Base-by-base conservation (phyloP, 148 eudicot genomes). In the Chenopodium suecicum region DNA sequence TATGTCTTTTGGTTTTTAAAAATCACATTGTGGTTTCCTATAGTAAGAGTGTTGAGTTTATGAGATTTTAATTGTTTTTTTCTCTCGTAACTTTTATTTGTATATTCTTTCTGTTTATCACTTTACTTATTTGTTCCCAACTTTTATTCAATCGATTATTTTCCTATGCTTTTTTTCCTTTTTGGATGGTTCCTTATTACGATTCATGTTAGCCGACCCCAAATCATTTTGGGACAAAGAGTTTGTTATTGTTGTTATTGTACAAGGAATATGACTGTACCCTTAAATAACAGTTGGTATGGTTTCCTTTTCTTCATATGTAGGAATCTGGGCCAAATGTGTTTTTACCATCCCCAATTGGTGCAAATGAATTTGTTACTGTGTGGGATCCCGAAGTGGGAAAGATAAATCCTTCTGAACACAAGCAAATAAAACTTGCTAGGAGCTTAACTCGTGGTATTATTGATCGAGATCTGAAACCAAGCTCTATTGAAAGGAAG, bases 321-420 rank as follows among this genome's bases (percentile, higher is more conserved):
- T 78, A 96, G 99, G 98, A 92, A 82, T 92, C 99, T 25, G 99
- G 97, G 80, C 93, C 97, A 80, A 96, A 96, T 84, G 90, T 94
- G 79, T 87, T 92, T 76, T 86, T 96, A 84, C 91, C 95, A 37
- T 90, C 98, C 78, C 95, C 98, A 44, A 87, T 96, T 66, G 91
- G 97, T 72, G 89, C 98, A 79, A 95, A 95, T 88, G 99, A 95
- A 85, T 89, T 95, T 76, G 99, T 95, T 82, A 91, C 92, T 16
- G 97, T 95, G 44, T 95, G 98, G 97, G 99, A 95, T 80, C 98
- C 99, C 74, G 99, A 94, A 82, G 91, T 94, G 73, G 99, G 97
- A 66, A 96, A 91, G 82, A 89, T 84, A 62, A 96, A 96, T 88
- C 99, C 95, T 83, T 94, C 98, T 74, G 98, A 96, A 87, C 98